These are phyloP conservation scores for Cyberlindnera mycetangii DNA, from an alignment of 805 yeast species.

Conservation along the genomic window DNA sequence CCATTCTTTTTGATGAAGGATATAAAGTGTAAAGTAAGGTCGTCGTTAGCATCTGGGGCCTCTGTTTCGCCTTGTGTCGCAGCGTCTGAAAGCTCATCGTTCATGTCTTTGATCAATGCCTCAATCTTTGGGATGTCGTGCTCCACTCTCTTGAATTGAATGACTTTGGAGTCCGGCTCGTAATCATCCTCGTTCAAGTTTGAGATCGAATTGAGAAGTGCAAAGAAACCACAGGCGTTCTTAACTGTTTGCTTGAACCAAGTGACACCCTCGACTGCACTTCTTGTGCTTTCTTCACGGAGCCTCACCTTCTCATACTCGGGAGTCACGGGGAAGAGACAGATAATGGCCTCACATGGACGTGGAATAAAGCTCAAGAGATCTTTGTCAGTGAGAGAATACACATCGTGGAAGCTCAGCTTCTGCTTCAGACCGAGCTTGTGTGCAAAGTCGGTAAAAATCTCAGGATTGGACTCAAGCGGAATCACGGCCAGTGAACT, in stretches of 20 bases:
- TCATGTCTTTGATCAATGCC: slow-evolving; percentile 44
- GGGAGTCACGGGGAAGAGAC: slow-evolving; percentile 77
- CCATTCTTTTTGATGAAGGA: slow-evolving; percentile 60
- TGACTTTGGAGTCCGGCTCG: slow-evolving; percentile 14
- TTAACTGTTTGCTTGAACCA: slow-evolving; percentile 86
- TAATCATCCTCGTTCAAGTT: slow-evolving; percentile 34
- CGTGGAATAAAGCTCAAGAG: slow-evolving; percentile 75
- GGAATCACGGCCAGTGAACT: slow-evolving; percentile 59
- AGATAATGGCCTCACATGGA: slow-evolving; percentile 72
- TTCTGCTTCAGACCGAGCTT: slow-evolving; percentile 63
- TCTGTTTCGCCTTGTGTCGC: slow-evolving; percentile 44
- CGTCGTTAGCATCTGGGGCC: slow-evolving; percentile 57
- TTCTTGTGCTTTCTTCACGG: slow-evolving; percentile 34
- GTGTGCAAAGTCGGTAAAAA: slow-evolving; percentile 68
- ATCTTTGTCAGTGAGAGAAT: slow-evolving; percentile 82
- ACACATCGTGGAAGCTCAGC: slow-evolving; percentile 73
- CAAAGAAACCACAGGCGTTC: slow-evolving; percentile 93
- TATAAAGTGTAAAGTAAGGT: slow-evolving; percentile 71
- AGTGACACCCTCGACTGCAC: slow-evolving; percentile 31
- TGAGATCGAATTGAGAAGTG: slow-evolving; percentile 64
- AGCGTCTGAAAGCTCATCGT: slow-evolving; percentile 40
- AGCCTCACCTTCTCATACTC: slow-evolving; percentile 52
- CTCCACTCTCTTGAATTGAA: slow-evolving; percentile 15
- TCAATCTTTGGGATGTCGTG: slow-evolving; percentile 29
- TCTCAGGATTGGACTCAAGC: slow-evolving; percentile 84